phyloP scores from a whole-genome alignment of 2,329 filamentous ascomycete species.

The Exutisphaerella laricina region DNA sequence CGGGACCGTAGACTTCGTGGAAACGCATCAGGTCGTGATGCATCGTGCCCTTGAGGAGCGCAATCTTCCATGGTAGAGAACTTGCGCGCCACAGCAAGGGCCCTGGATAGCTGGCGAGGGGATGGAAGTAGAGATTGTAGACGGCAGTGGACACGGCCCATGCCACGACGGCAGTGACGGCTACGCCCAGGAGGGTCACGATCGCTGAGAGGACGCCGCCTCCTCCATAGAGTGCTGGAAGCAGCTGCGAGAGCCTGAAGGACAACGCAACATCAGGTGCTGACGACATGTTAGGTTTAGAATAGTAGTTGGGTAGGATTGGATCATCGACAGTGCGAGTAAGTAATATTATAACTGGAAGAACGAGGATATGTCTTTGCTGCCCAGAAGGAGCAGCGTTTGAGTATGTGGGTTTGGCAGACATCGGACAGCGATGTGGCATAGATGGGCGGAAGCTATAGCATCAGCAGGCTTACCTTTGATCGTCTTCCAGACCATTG shows the following conservation, averaged over 20 bases:
- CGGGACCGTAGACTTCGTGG: conserved; percentile 37
- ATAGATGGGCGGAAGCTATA: background rate
- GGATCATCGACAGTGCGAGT: background rate
- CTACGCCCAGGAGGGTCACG: conserved; percentile 3
- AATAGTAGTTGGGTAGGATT: background rate
- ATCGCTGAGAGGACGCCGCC: background rate
- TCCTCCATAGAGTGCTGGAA: background rate
- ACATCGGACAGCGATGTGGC: conserved; percentile 2
- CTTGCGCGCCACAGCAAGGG: conserved; percentile 24
- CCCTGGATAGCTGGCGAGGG: conserved; percentile 38
- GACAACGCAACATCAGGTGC: background rate
- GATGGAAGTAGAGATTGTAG: conserved; percentile 41
- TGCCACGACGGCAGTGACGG: conserved; percentile 8
- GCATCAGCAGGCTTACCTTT: background rate
- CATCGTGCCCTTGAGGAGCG: conserved; percentile 10
- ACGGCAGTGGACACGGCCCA: conserved; percentile 17
- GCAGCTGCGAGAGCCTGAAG: background rate
- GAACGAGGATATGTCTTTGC: no score
- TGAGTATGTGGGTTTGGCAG: background rate
- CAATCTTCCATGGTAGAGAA: conserved; percentile 10
- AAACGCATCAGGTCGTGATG: conserved; percentile 16
- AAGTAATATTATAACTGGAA: background rate
- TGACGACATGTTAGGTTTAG: background rate
- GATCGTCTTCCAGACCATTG: background rate
- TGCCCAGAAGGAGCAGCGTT: background rate